Base-by-base conservation (phyloP, 108 stramenopile species). In the Mayamaea pseudoterrestris region DNA sequence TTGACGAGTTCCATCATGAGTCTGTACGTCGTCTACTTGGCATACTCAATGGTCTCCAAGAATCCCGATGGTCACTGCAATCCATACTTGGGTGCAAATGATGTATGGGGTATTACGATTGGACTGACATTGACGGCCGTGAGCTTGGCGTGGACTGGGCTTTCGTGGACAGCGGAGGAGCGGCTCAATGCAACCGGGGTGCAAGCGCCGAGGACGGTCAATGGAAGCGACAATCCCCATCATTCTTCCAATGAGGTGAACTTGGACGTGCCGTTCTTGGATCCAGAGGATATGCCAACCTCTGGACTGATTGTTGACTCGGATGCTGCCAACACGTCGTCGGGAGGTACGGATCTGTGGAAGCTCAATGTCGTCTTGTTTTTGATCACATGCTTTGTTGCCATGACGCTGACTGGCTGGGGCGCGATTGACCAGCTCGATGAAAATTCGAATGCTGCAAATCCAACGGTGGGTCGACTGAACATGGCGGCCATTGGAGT, bases 351-450 rank as follows among this genome's bases (percentile, higher is more conserved):
- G 24, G 49, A 63, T 49, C 47, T 83, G 4, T 93, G 92, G 91
- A 90, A 90, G 60, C 73, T 96, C 36, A 96, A 96, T 55, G 67
- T 83, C 20, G 80, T 92, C 28, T 41, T 90, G 60, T 66, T 81
- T 0, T 55, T 90, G 35, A 72, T 90, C 1, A 59, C 57, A 40
- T 90, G 88, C 61, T 90, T 71, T 61, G 72, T 80, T 26, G 91
- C 89, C 37, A 91, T 92, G 89, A 78, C 74, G n/a, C 62, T 96
- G 40, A 94, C 95, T 3, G 82, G 78, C 45, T 96, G 95, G 95
- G 93, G 93, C 32, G 76, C 81, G 20, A 51, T 88, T 3, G 60
- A 65, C 18, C 75, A 56, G n/a, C 22, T 44, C 14, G 60, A 41
- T 13, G 59, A 69, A 30, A 51, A 56, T 28, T 74, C 79, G 42